Conservation (phyloP, 192 early-diverging fungal species). For the Rhizoclosmatium globosum region DNA sequence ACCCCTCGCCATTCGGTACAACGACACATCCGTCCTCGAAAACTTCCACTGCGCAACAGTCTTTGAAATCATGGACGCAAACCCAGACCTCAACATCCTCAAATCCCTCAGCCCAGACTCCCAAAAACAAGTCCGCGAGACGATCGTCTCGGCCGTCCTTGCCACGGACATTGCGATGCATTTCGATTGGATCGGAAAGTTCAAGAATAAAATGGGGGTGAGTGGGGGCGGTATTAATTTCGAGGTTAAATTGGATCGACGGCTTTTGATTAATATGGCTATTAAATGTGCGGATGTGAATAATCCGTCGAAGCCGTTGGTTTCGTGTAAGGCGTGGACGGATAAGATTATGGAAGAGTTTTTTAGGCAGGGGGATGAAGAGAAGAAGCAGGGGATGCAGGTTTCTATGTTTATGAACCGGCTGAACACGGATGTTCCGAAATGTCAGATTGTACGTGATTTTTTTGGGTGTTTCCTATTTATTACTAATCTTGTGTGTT, state of each 20-base stretch:
- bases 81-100: slow-evolving; percentile 53
- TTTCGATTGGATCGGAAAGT: slow-evolving; percentile 62
- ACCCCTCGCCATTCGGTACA: slow-evolving; percentile 91
- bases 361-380: slow-evolving; percentile 61
- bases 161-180: slow-evolving; percentile 65
- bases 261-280: slow-evolving; percentile 53
- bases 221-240: slow-evolving; percentile 39
- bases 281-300: slow-evolving; percentile 68
- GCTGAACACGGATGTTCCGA: slow-evolving; percentile 59
- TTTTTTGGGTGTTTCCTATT: background rate
- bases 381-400: slow-evolving; percentile 51
- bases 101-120: slow-evolving; percentile 42
- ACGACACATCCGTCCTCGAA: slow-evolving; percentile 93
- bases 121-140: slow-evolving; percentile 47
- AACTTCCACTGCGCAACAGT: slow-evolving; percentile 78
- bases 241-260: slow-evolving; percentile 45
- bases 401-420: slow-evolving; percentile 63
- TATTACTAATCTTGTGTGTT: background rate
- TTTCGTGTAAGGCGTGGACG: slow-evolving; percentile 52
- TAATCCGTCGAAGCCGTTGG: slow-evolving; percentile 57
- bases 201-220: slow-evolving; percentile 56
- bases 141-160: slow-evolving; percentile 56
- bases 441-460: slow-evolving; percentile 59
- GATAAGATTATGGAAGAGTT: slow-evolving; percentile 63
- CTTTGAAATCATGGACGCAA: slow-evolving; percentile 50